Conservation (phyloP, 208 protist species). For the Wallacemonas sp. region DNA sequence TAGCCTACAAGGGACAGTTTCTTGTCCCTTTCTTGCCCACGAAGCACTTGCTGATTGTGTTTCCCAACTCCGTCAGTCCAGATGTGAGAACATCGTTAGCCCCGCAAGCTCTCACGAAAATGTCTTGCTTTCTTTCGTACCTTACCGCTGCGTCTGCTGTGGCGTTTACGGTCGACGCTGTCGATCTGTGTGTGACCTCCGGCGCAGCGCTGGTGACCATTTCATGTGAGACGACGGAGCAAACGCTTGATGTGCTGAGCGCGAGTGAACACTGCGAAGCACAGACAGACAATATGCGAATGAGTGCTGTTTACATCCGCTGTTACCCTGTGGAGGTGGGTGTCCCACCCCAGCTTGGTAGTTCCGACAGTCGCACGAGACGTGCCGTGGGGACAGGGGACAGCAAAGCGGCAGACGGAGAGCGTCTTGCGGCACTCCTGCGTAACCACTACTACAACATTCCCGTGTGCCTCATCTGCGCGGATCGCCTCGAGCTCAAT, state of each 20-base stretch:
- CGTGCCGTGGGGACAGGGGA: not conserved
- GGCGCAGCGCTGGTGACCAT: constrained; percentile 50
- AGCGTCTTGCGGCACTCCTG: not conserved
- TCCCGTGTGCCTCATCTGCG: constrained; percentile 76
- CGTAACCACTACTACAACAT: constrained; percentile 66
- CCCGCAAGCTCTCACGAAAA: constrained; percentile 33
- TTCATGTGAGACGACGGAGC: constrained; percentile 41
- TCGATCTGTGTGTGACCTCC: constrained; percentile 54
- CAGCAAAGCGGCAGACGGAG: not conserved
- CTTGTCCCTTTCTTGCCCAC: constrained; percentile 81
- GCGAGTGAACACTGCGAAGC: constrained; percentile 31
- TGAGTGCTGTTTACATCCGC: constrained; percentile 40
- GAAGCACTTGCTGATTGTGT: constrained; percentile 57
- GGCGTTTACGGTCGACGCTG: constrained; percentile 34
- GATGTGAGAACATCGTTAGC: constrained; percentile 14
- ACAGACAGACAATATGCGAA: constrained; percentile 33
- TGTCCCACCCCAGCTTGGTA: not conserved
- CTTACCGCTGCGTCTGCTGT: constrained; percentile 12
- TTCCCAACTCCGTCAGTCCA: constrained; percentile 34
- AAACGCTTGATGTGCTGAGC: constrained; percentile 45
- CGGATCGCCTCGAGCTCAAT: constrained; percentile 69
- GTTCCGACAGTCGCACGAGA: not conserved
- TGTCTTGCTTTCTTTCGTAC: constrained; percentile 28
- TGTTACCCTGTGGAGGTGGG: constrained; percentile 30
- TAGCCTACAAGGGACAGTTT: constrained; percentile 67